A percentile compares a stretch with the other conserved stretches of the same genome.
phyloP scores from a whole-genome alignment of 805 yeast species.

The Pichia rugopelliculosa region DNA sequence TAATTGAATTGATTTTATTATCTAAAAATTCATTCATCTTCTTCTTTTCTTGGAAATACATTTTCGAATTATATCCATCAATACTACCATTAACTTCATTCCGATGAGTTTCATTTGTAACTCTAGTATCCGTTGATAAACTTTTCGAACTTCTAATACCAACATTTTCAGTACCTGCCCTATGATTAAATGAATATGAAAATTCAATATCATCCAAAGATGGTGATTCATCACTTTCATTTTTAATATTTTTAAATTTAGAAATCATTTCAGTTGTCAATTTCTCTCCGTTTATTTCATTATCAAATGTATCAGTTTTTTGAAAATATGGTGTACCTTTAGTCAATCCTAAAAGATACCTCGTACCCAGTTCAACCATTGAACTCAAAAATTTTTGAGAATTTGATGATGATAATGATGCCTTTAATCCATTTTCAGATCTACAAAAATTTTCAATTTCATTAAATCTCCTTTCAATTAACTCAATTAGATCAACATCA shows the following conservation, averaged over 20 bases:
- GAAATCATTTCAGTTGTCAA: conserved; percentile 18
- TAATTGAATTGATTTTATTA: conserved; percentile 37
- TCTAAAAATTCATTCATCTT: conserved; percentile 49
- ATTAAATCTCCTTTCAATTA: conserved; percentile 66
- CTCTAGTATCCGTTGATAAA: conserved; percentile 74
- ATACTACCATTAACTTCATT: conserved; percentile 65
- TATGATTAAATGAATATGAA: conserved; percentile 63
- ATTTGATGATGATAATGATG: conserved; percentile 32
- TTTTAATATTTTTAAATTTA: conserved; percentile 18
- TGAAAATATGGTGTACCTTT: conserved; percentile 26
- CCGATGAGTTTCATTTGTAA: conserved; percentile 56
- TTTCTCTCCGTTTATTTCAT: conserved; percentile 12
- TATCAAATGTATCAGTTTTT: conserved; percentile 2
- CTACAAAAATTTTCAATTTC: conserved; percentile 40
- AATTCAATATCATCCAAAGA: conserved; percentile 24
- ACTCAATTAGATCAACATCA: conserved; percentile 77
- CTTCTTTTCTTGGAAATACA: conserved; percentile 42
- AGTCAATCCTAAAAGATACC: conserved; percentile 50
- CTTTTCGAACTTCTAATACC: conserved; percentile 83
- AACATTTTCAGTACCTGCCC: conserved; percentile 80
- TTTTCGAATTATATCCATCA: conserved; percentile 49
- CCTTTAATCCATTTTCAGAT: conserved; percentile 33
- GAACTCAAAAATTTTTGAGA: conserved; percentile 44
- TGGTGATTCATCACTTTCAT: conserved; percentile 16
- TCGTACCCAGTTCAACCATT: conserved; percentile 65